Base-by-base conservation (phyloP, 305 asterid genomes). In the Rubia peregrina region DNA sequence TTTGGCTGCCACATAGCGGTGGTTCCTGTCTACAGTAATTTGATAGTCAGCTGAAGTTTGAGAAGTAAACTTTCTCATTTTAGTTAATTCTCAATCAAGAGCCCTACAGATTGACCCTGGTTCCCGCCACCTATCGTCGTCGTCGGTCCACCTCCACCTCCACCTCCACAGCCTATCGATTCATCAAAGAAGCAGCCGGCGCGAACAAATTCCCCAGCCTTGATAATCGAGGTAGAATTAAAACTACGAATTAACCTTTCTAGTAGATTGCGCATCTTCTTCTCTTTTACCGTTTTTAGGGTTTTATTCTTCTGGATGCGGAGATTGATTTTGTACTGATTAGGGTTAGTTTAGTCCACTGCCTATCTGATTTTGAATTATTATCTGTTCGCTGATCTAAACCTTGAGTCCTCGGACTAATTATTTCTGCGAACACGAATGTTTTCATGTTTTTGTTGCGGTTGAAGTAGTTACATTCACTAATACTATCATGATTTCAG, bases 181-280 rank as follows among this genome's bases (percentile, higher is more conserved):
- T 17, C 42, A 68, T 68, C 61, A 12, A 46, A 46, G 43, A 44
- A 48, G 61, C 7, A 22, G 46, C 61, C 57, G 36, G 46, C 8
- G 46, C 46, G 46, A 48, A 48, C 46, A 44, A 68, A 26, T 26
- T 68, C n/a, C 9, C 10, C 21, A 3, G 8, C 40, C 59, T 2
- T 24, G 36, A 60, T 44, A 51, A 68, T 53, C 72, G 22, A 69
- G 73, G 73, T 69, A 9, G 19, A 38, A 36, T 19, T 9, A 46
- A 40, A 19, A 16, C 3, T 42, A 3, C 9, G 41, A 60, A 60
- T 60, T 60, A 12, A 26, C 9, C 69, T 41, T 10, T 40, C 33
- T 65, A n/a, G 24, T 65, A 57, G n/a, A 3, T 65, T 41, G 36
- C 13, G 48, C 24, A 26, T 65, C 22, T 17, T 41, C 55, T 65